phyloP scores from a whole-genome alignment of 2,329 filamentous ascomycete species.

The Talaromyces sp. region DNA sequence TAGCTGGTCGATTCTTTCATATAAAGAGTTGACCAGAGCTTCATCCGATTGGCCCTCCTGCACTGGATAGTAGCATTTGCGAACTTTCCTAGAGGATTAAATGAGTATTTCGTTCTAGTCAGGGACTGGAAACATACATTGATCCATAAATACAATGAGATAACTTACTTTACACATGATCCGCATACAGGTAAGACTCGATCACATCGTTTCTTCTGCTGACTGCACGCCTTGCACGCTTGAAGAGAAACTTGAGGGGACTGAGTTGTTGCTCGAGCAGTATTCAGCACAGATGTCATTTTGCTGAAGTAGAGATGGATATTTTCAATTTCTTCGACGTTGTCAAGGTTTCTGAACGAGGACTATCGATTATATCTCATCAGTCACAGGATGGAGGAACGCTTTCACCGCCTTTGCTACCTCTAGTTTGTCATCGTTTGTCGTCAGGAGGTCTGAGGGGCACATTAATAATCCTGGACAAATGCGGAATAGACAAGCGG shows the following conservation, averaged over 20 bases:
- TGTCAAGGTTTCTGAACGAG: not conserved
- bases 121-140: not conserved
- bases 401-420: not conserved
- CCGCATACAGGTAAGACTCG: slow-evolving; percentile 6
- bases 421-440: not conserved
- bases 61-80: slow-evolving; percentile 7
- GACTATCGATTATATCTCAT: not conserved
- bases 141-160: not conserved
- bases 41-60: not conserved
- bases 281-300: not conserved
- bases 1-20: slow-evolving; percentile 5
- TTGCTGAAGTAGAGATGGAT: not conserved
- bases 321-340: not conserved
- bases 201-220: slow-evolving; percentile 7
- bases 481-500: not conserved
- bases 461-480: not conserved
- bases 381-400: not conserved
- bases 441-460: not conserved
- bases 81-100: slow-evolving; percentile 1
- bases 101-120: not conserved
- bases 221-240: slow-evolving; percentile 6
- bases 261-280: not conserved
- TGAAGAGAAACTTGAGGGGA: not conserved
- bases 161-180: slow-evolving; percentile 5
- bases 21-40: slow-evolving; percentile 5